Evolutionary conservation across 208 protist genomes (phyloP), one percentile per base, ranked within the genome.

Genomic region (Crithidia brevicula): DNA sequence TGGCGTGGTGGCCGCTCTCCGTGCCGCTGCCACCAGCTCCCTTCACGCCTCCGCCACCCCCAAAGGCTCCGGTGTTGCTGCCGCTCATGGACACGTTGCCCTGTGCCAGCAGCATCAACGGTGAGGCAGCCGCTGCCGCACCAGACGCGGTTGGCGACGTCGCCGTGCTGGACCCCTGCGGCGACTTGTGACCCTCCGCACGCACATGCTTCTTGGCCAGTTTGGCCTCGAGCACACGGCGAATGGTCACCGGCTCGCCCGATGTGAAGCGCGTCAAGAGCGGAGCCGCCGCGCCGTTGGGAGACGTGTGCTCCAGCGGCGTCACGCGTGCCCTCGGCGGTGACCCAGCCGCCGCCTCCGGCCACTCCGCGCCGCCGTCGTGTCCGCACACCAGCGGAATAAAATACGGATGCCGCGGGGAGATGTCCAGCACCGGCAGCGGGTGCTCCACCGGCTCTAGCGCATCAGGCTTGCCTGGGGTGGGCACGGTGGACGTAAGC

Each of bases 391-490:
- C 68, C 2, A 85, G 64, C 10, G 72, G 58, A n/a, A 74, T 77
- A 51, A 94, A 94, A 51, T 77, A 69, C 23, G 85, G 82, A 69
- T 94, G 88, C 23, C 60, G 34, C 3, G 84, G 60, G 1, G 72
- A 40, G 30, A 91, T 76, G 70, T 94, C 88, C 18, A 94, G 60
- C 47, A 94, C 79, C 33, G 77, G 83, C 20, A 70, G 42, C 23
- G 68, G 67, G n/a, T 50, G 22, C 38, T 76, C 36, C 27, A 60
- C 40, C 51, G 74, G 64, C 52, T 72, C 50, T 40, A 43, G 50
- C 40, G 50, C 67, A 1, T 71, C 70, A 8, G 71, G 59, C 28
- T 66, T 60, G 42, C 67, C 77, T 4, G 72, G 63, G 8, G 52
- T 49, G 4, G 72, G 27, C 1, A 18, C 9, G 18, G 62, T 49